These are phyloP conservation scores for Metschnikowia bowlesiae DNA, from an alignment of 805 yeast species.

Conservation along the genomic window DNA sequence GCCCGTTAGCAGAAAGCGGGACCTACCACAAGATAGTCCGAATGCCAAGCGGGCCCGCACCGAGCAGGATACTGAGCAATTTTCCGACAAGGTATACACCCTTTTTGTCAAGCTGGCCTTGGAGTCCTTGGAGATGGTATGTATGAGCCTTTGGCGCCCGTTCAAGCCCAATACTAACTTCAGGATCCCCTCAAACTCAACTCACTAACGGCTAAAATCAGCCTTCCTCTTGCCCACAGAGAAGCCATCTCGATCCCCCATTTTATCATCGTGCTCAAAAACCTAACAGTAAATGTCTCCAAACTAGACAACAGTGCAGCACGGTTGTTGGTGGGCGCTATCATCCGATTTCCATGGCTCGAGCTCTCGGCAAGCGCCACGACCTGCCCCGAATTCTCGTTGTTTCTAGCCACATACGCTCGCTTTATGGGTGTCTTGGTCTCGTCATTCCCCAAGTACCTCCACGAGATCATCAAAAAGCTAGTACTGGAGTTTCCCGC, in stretches of 20 bases:
- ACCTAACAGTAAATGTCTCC: slow-evolving; percentile 60
- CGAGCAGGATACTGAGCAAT: slow-evolving; percentile 16
- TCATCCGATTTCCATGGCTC: slow-evolving; percentile 67
- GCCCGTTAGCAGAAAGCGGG: slow-evolving; percentile 32
- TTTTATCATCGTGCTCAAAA: slow-evolving; percentile 51
- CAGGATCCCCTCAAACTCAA: slow-evolving; percentile 54
- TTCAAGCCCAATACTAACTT: not conserved
- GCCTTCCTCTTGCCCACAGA: slow-evolving; percentile 45
- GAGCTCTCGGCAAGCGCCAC: slow-evolving; percentile 26
- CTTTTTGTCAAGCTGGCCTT: slow-evolving; percentile 61
- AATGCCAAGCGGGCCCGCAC: slow-evolving; percentile 18
- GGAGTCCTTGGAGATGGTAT: slow-evolving; percentile 58
- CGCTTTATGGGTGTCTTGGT: slow-evolving; percentile 75
- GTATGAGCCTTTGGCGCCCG: slow-evolving; percentile 12
- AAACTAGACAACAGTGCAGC: slow-evolving; percentile 58
- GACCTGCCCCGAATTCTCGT: slow-evolving; percentile 15
- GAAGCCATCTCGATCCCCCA: slow-evolving; percentile 54
- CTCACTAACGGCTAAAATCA: slow-evolving; percentile 55
- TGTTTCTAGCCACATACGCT: slow-evolving; percentile 52
- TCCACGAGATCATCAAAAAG: slow-evolving; percentile 72
- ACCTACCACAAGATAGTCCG: slow-evolving; percentile 14
- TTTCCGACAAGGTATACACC: slow-evolving; percentile 38
- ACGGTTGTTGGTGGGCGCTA: slow-evolving; percentile 51
- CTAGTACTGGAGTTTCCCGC: slow-evolving; percentile 58
- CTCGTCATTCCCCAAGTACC: slow-evolving; percentile 85